Evolutionary conservation across 768 basidiomycete genomes (phyloP).

Genomic region (Coprinopsis cinerea): DNA sequence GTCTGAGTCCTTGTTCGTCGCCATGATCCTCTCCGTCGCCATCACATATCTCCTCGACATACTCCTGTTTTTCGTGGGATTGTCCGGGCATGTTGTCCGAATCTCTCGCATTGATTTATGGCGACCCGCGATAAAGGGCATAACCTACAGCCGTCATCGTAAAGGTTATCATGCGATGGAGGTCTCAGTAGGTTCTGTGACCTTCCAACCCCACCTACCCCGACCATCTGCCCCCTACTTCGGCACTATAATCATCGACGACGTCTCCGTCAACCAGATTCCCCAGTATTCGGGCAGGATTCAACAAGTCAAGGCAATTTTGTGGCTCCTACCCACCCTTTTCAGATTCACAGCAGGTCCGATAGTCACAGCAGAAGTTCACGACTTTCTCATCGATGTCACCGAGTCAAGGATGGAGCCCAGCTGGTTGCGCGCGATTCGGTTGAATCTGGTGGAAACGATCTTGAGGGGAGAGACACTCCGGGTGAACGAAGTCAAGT

Average conservation of each 20-base stretch:
- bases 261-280: background rate
- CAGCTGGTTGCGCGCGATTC: conserved; percentile 28
- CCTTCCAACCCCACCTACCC: background rate
- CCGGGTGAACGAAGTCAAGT: conserved; percentile 32
- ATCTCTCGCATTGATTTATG: background rate
- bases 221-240: background rate
- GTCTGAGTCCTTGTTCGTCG: background rate
- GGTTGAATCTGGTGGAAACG: conserved; percentile 32
- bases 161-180: conserved; percentile 12
- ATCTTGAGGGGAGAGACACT: conserved; percentile 35
- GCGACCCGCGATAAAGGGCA: background rate
- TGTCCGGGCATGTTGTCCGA: background rate
- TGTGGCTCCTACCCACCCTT: conserved; percentile 35
- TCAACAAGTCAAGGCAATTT: conserved; percentile 15
- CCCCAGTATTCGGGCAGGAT: conserved; percentile 4
- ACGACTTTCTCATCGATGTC: conserved; percentile 32
- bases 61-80: background rate
- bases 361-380: conserved; percentile 27
- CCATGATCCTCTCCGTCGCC: background rate
- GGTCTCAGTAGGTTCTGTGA: conserved; percentile 5
- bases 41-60: background rate
- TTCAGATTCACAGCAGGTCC: conserved; percentile 31
- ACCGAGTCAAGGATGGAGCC: conserved; percentile 30
- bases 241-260: background rate
- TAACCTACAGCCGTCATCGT: conserved; percentile 1